Evolutionary conservation across 345 rosid species (phyloP).

Genomic region (Stellera chamaejasme): DNA sequence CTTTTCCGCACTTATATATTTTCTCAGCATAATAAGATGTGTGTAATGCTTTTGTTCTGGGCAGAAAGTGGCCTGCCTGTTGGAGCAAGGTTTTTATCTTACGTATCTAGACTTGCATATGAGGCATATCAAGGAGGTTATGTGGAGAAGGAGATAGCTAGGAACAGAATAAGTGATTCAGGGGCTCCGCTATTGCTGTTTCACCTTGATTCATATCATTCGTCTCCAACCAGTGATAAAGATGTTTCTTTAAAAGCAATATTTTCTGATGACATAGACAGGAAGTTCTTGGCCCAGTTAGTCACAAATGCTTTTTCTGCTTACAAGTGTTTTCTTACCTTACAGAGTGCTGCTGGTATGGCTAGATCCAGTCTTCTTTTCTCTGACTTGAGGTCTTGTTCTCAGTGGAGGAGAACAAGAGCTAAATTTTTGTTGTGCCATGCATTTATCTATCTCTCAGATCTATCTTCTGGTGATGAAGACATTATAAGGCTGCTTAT

Average conservation of each 20-base stretch:
- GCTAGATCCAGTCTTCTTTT: conserved; percentile 24
- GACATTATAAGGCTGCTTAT: conserved; percentile 31
- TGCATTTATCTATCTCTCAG: conserved; percentile 32
- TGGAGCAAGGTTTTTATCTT: conserved; percentile 35
- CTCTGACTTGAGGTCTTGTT: conserved; percentile 27
- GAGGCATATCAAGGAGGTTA: conserved; percentile 26
- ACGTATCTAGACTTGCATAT: conserved; percentile 33
- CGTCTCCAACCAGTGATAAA: conserved; percentile 17
- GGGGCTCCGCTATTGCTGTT: conserved; percentile 22
- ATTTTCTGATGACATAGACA: conserved; percentile 19
- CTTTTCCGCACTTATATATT: conserved; percentile 27
- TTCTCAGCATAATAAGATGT: conserved; percentile 26
- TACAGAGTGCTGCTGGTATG: conserved; percentile 17
- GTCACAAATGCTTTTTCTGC: conserved; percentile 34
- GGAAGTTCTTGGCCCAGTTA: conserved; percentile 19
- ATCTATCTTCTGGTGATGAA: conserved; percentile 23
- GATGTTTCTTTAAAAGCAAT: conserved; percentile 11
- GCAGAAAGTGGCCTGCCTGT: conserved; percentile 28
- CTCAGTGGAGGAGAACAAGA: conserved; percentile 23
- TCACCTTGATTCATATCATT: conserved; percentile 33
- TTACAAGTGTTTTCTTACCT: conserved; percentile 29
- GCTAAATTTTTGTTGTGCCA: conserved; percentile 18
- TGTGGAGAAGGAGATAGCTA: conserved; percentile 17
- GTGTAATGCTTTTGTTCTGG: conserved; percentile 36
- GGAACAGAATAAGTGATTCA: conserved; percentile 12